Evolutionary conservation across 1,284 basidiomycete species (phyloP).

Genomic region (Inonotus hispidus): DNA sequence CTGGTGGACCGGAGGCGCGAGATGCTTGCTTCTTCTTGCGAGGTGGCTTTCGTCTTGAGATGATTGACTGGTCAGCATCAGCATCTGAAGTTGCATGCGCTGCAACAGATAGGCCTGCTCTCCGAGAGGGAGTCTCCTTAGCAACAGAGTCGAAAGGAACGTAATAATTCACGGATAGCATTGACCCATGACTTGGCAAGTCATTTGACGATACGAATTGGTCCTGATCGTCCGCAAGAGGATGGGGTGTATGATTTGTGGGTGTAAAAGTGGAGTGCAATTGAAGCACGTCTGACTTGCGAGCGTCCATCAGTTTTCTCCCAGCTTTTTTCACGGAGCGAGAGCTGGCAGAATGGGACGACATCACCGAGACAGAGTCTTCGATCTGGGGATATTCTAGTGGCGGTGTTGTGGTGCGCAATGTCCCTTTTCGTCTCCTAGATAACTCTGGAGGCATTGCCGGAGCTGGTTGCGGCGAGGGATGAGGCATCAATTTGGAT

Average conservation of each 20-base stretch:
- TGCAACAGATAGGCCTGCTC: not conserved
- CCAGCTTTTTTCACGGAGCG: not conserved
- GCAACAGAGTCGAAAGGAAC: not conserved
- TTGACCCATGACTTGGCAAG: not conserved
- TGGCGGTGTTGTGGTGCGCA: not conserved
- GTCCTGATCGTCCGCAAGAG: not conserved
- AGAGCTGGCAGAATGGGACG: not conserved
- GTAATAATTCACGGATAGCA: not conserved
- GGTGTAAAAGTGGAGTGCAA: not conserved
- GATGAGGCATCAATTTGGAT: not conserved
- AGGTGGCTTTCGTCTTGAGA: not conserved
- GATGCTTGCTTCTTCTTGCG: not conserved
- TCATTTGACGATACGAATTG: not conserved
- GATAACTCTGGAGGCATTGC: not conserved
- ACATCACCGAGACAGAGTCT: not conserved
- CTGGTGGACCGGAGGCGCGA: not conserved
- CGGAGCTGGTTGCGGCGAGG: not conserved
- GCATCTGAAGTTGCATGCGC: not conserved
- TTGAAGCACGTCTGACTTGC: not conserved
- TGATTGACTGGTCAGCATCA: not conserved
- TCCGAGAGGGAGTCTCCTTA: not conserved
- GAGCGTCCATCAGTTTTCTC: not conserved
- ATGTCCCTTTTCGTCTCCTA: not conserved
- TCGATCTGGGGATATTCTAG: not conserved
- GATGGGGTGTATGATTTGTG: not conserved